Conservation (phyloP, 2,329 filamentous ascomycete genomes). For the Beauveria pseudobassiana region DNA sequence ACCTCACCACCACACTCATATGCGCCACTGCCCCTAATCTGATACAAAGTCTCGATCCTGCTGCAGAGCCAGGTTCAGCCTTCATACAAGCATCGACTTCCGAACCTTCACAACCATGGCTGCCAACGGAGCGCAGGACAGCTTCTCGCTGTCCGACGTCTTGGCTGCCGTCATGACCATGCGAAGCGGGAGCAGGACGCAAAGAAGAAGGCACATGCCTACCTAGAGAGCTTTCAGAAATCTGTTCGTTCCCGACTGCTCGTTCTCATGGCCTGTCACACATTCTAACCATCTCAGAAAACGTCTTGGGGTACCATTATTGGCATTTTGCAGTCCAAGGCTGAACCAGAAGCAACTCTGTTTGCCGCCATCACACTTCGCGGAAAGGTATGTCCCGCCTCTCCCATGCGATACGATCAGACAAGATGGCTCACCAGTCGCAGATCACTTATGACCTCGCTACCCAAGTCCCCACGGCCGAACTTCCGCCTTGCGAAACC, state of each 20-base stretch:
- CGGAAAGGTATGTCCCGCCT: slow-evolving; percentile 65
- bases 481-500: slow-evolving; percentile 72
- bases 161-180: slow-evolving; percentile 86
- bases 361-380: slow-evolving; percentile 96
- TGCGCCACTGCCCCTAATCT: background rate
- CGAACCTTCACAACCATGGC: slow-evolving; percentile 53
- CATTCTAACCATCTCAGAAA: slow-evolving; percentile 45
- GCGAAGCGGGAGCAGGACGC: slow-evolving; percentile 76
- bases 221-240: slow-evolving; percentile 93
- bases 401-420: background rate
- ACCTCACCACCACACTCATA: background rate
- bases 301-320: slow-evolving; percentile 89
- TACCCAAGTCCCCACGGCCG: slow-evolving; percentile 71
- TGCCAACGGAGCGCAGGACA: slow-evolving; percentile 54
- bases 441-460: slow-evolving; percentile 93
- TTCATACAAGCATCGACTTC: background rate
- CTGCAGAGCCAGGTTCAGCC: background rate
- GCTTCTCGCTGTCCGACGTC: slow-evolving; percentile 68
- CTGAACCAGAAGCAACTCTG: slow-evolving; percentile 77
- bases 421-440: slow-evolving; percentile 8
- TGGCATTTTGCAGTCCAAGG: slow-evolving; percentile 73
- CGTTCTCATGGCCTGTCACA: background rate
- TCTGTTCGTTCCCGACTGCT: slow-evolving; percentile 51
- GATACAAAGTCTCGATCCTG: background rate
- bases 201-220: slow-evolving; percentile 88